These are phyloP conservation scores for Anthostomella pinea DNA, from an alignment of 2,329 filamentous ascomycete genomes.

Conservation along the genomic window DNA sequence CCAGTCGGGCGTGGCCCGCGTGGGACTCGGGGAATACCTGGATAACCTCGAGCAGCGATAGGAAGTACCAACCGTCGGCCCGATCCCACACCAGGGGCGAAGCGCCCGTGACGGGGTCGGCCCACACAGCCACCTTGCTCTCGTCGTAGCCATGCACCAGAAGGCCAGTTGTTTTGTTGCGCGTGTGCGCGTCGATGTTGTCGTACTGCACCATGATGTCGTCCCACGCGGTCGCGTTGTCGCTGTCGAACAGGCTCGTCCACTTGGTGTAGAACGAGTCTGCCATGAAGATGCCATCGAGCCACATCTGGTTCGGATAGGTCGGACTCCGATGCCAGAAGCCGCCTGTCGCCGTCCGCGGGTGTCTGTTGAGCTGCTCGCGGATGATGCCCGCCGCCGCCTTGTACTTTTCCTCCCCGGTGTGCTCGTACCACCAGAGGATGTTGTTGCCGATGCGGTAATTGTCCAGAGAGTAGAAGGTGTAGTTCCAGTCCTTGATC, in stretches of 20 bases:
- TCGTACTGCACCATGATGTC: conserved; percentile 43
- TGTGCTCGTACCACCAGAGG: conserved; percentile 47
- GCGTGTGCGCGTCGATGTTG: conserved; percentile 40
- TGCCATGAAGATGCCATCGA: conserved; percentile 54
- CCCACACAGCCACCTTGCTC: conserved; percentile 45
- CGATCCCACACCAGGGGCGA: conserved; percentile 51
- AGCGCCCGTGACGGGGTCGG: conserved; percentile 43
- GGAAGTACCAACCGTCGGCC: conserved; percentile 48
- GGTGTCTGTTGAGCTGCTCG: conserved; percentile 45
- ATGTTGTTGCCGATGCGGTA: conserved; percentile 52
- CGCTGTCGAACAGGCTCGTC: conserved; percentile 35
- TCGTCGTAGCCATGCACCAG: conserved; percentile 53
- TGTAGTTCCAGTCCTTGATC: conserved; percentile 43
- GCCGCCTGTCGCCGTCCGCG: conserved; percentile 48
- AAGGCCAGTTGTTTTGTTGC: conserved; percentile 37
- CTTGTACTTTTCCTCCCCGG: conserved; percentile 46
- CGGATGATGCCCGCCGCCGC: conserved; percentile 45
- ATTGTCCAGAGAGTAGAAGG: conserved; percentile 50
- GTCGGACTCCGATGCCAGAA: conserved; percentile 51
- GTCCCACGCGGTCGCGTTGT: conserved; percentile 41
- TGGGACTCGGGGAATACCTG: conserved; percentile 39
- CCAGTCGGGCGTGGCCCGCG: conserved; percentile 36
- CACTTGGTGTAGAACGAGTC: conserved; percentile 43
- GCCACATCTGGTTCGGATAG: conserved; percentile 50
- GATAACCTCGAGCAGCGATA: conserved; percentile 47